Evolutionary conservation across 2,329 filamentous ascomycete species (phyloP).

Genomic region (Penicillium sp.): DNA sequence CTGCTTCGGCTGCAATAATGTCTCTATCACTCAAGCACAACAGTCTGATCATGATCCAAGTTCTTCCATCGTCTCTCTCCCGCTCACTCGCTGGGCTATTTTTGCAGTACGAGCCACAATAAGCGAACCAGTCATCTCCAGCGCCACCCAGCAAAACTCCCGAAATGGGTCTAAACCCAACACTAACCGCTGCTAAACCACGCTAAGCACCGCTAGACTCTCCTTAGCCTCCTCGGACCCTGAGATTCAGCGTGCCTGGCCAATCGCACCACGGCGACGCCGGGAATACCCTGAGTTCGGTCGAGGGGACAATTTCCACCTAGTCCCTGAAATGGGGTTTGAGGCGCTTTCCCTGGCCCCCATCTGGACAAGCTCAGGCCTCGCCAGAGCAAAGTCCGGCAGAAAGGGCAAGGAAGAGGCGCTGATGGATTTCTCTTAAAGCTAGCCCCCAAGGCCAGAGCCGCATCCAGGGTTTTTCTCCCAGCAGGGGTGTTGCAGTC

Average conservation of each 20-base stretch:
- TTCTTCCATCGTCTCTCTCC: background rate
- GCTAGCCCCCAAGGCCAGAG: background rate
- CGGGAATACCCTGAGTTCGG: background rate
- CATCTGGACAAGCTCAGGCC: background rate
- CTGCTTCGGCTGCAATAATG: background rate
- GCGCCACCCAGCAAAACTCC: background rate
- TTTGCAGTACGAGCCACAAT: background rate
- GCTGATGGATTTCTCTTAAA: slow-evolving; percentile 2
- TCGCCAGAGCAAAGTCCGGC: background rate
- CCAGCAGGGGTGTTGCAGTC: background rate
- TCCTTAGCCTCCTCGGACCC: slow-evolving; percentile 1
- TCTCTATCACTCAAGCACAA: background rate
- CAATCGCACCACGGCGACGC: background rate
- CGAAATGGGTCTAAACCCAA: background rate
- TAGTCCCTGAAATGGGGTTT: background rate
- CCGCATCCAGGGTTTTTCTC: background rate
- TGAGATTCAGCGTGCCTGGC: background rate
- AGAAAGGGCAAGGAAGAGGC: background rate
- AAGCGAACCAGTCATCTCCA: slow-evolving; percentile 1
- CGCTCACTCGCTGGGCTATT: background rate
- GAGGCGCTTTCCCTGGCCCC: slow-evolving; percentile 4
- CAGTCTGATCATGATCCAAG: background rate
- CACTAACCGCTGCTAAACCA: background rate
- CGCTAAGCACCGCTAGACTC: slow-evolving; percentile 3
- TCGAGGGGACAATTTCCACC: background rate